phyloP scores from a whole-genome alignment of 2,329 filamentous ascomycete genomes.

The Stagonosporopsis chrysanthemi region DNA sequence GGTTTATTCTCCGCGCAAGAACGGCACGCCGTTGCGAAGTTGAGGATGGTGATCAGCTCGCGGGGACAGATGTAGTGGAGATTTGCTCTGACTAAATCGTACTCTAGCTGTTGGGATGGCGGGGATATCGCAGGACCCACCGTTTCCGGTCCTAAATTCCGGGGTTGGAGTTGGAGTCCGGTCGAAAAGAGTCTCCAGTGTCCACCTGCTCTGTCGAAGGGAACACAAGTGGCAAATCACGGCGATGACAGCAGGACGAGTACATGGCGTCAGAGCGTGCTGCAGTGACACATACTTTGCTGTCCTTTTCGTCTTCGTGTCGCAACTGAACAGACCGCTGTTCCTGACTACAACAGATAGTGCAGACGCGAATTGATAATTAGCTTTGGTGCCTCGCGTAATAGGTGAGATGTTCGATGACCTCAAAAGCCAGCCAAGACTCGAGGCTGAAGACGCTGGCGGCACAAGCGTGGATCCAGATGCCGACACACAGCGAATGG shows the following conservation, averaged over 20 bases:
- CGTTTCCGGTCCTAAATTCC: slow-evolving; percentile 4
- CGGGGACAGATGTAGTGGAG: not conserved
- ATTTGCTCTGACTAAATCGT: slow-evolving; percentile 3
- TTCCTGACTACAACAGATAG: slow-evolving; percentile 10
- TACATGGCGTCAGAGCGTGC: not conserved
- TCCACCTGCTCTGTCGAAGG: slow-evolving; percentile 10
- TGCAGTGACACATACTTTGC: slow-evolving; percentile 9
- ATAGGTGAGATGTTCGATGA: slow-evolving; percentile 2
- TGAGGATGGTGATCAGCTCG: not conserved
- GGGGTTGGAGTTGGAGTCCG: slow-evolving; percentile 4
- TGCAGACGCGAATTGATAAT: slow-evolving; percentile 9
- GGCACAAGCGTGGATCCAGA: slow-evolving; percentile 2
- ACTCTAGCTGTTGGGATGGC: slow-evolving; percentile 1
- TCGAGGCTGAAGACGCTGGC: slow-evolving; percentile 17
- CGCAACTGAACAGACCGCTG: not conserved
- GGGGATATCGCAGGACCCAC: slow-evolving; percentile 15
- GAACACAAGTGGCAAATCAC: slow-evolving; percentile 8
- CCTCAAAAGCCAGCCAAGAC: slow-evolving; percentile 13
- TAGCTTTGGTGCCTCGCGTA: slow-evolving; percentile 11
- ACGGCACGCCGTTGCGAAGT: not conserved
- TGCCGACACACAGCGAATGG: slow-evolving; percentile 30
- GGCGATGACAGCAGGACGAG: not conserved
- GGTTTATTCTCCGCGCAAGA: slow-evolving; percentile 10
- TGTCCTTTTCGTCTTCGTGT: not conserved
- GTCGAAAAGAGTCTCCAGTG: slow-evolving; percentile 2